Evolutionary conservation across 306 rosid species (phyloP).

Genomic region (Medicago ruthenica): DNA sequence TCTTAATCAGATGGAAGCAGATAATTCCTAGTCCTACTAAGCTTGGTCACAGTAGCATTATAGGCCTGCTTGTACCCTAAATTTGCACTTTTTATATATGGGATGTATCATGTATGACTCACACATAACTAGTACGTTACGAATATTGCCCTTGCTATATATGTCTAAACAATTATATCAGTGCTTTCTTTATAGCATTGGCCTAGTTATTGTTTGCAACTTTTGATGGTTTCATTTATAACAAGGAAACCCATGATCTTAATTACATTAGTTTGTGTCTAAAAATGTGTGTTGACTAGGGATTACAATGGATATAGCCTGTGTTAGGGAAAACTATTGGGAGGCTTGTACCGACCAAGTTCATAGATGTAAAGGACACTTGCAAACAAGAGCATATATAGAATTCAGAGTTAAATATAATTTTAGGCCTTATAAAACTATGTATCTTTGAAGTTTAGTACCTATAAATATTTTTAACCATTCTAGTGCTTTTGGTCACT

Average conservation of each 20-base stretch:
- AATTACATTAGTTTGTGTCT: not conserved
- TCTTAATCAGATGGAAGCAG: conserved; percentile 63
- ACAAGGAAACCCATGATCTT: not conserved
- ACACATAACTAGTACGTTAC: conserved; percentile 20
- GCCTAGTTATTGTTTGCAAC: not conserved
- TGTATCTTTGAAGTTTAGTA: no score
- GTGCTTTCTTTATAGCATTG: conserved; percentile 2
- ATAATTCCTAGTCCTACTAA: conserved; percentile 49
- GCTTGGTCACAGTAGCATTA: conserved; percentile 25
- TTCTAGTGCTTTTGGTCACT: no score
- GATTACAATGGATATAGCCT: not conserved
- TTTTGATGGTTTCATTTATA: not conserved
- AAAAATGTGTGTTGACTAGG: not conserved
- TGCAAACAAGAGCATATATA: no score
- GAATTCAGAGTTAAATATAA: no score
- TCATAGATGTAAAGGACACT: not conserved
- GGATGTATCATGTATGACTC: conserved; percentile 8
- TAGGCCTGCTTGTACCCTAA: conserved; percentile 31
- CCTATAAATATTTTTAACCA: no score
- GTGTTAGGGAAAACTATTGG: not conserved
- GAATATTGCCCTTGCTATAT: conserved; percentile 16
- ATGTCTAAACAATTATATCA: conserved; percentile 3
- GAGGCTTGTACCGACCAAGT: not conserved
- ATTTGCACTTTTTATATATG: conserved; percentile 5
- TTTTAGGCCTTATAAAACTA: no score